Conservation (phyloP, 1,284 basidiomycete genomes). For the Amylostereum areolatum region DNA sequence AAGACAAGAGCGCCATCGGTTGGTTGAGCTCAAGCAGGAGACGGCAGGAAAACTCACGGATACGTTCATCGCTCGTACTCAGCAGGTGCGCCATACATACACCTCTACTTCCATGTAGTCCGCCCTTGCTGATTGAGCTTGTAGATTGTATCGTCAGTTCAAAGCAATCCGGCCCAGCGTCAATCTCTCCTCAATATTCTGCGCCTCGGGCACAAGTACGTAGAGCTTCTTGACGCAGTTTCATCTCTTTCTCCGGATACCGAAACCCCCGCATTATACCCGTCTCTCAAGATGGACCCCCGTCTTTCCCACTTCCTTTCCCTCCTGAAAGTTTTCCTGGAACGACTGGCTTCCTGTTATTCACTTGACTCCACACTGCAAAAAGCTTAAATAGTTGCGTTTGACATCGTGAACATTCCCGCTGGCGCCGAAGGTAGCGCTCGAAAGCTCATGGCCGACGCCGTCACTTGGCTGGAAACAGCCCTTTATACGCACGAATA, state of each 20-base stretch:
- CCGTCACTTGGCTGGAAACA: slow-evolving; percentile 30
- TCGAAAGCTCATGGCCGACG: slow-evolving; percentile 23
- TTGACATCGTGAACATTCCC: slow-evolving; percentile 21
- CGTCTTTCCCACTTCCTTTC: slow-evolving; percentile 23
- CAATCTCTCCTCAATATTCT: slow-evolving; percentile 33
- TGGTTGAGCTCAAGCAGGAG: slow-evolving; percentile 14
- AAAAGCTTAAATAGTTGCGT: slow-evolving; percentile 18
- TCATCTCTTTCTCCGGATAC: slow-evolving; percentile 16
- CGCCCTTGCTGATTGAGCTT: not conserved
- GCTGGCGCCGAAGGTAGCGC: slow-evolving; percentile 15
- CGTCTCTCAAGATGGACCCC: slow-evolving; percentile 22
- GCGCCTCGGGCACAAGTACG: slow-evolving; percentile 34
- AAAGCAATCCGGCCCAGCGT: slow-evolving; percentile 30
- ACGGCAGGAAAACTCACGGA: slow-evolving; percentile 25
- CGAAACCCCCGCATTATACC: slow-evolving; percentile 14
- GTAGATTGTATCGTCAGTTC: slow-evolving; percentile 34
- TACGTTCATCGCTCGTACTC: slow-evolving; percentile 27
- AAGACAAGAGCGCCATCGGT: slow-evolving; percentile 13
- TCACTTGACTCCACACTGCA: slow-evolving; percentile 30
- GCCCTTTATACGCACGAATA: slow-evolving; percentile 30
- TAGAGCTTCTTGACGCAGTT: slow-evolving; percentile 19
- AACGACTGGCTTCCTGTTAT: slow-evolving; percentile 34
- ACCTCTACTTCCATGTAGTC: not conserved
- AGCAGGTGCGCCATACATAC: slow-evolving; percentile 26
- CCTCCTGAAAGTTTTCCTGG: slow-evolving; percentile 31